phyloP scores from a whole-genome alignment of 768 basidiomycete genomes.

The Calocera viscosa region DNA sequence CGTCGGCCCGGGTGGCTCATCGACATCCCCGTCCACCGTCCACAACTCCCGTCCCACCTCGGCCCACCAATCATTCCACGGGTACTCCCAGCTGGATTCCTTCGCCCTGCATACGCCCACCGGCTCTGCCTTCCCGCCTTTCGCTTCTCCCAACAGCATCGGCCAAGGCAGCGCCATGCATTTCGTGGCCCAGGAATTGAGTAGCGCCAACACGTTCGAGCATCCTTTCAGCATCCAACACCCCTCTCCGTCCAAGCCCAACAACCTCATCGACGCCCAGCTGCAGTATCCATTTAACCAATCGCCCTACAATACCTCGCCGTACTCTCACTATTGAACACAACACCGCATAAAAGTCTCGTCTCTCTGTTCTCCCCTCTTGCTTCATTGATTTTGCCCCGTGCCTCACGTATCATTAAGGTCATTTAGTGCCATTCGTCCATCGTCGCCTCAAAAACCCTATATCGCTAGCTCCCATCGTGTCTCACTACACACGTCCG shows the following conservation, averaged over 20 bases:
- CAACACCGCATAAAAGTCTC: background rate
- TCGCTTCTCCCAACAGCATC: background rate
- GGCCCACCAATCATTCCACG: background rate
- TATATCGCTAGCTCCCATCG: conserved; percentile 8
- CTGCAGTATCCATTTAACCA: background rate
- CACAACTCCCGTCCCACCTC: background rate
- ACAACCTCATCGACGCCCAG: background rate
- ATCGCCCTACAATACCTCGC: background rate
- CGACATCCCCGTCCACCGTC: background rate
- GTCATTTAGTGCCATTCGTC: background rate
- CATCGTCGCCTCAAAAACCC: background rate
- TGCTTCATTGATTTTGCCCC: background rate
- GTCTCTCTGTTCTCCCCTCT: background rate
- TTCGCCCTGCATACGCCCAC: background rate
- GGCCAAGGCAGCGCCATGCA: background rate
- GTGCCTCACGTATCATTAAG: too few relatives aligned
- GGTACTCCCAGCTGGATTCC: background rate
- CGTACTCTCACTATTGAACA: background rate
- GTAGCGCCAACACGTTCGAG: background rate
- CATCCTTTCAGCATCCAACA: background rate
- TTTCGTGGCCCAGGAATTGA: background rate
- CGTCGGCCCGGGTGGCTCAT: background rate
- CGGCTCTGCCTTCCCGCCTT: background rate
- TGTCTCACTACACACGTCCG: background rate
- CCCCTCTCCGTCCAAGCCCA: background rate